A percentile compares a stretch with the other conserved stretches of the same genome.
phyloP scores from a whole-genome alignment of 495 filamentous ascomycete species.

The Cercophora samala region DNA sequence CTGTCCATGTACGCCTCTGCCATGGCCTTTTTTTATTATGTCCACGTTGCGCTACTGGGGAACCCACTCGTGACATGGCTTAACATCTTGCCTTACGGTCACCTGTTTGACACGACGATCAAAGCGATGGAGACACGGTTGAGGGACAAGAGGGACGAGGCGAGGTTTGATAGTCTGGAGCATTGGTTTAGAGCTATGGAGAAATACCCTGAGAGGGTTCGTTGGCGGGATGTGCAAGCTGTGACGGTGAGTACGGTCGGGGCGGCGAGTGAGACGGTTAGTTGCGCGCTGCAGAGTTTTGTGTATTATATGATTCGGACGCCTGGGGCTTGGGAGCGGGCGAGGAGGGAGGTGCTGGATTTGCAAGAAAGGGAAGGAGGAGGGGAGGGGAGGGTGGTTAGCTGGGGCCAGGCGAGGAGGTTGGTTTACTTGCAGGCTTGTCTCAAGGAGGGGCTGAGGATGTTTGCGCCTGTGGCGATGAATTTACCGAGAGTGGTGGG shows the following conservation, averaged over 20 bases:
- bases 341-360: slow-evolving; percentile 39
- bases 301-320: slow-evolving; percentile 27
- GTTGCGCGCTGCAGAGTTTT: slow-evolving; percentile 18
- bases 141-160: neutral
- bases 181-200: neutral
- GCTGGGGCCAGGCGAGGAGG: slow-evolving; percentile 47
- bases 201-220: neutral
- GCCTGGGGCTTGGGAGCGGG: slow-evolving; percentile 28
- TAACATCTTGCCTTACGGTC: slow-evolving; percentile 40
- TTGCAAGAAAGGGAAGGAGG: slow-evolving; percentile 29
- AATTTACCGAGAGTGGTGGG: slow-evolving; percentile 49
- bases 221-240: slow-evolving; percentile 9
- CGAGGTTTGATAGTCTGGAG: neutral
- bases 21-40: slow-evolving; percentile 41
- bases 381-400: slow-evolving; percentile 43
- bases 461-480: slow-evolving; percentile 51
- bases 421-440: slow-evolving; percentile 46
- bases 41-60: slow-evolving; percentile 34
- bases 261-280: slow-evolving; percentile 10
- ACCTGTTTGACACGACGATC: slow-evolving; percentile 42
- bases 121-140: neutral
- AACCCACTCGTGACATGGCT: slow-evolving; percentile 44
- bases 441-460: slow-evolving; percentile 58
- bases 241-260: slow-evolving; percentile 1
- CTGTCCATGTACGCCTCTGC: slow-evolving; percentile 29